Base-by-base conservation (phyloP, 768 basidiomycete species). In the Hortiboletus campestris region DNA sequence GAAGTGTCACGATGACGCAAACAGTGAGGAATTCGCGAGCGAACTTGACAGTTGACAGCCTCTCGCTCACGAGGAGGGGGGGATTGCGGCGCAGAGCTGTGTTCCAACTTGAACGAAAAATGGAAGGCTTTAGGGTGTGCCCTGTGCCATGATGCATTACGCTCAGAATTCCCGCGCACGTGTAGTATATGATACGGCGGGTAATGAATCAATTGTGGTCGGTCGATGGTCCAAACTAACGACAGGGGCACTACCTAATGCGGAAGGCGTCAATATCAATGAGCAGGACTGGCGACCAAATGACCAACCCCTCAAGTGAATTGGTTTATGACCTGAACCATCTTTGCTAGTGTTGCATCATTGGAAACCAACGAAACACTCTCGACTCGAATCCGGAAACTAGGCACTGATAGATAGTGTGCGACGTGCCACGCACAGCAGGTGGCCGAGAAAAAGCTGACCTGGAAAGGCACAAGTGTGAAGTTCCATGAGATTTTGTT, bases 21-120 rank as follows among this genome's bases (percentile, higher is more conserved):
- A 36, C 29, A n/a, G 49, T n/a, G 58, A 47, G 51, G 53, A 53
- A 40, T 52, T 44, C 32, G 25, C 17, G 29, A 57, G 48, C n/a
- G 44, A 56, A 41, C 41, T 29, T 44, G 50, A 48, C 39, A 46
- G 32, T 25, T 19, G 46, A 43, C 47, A 43, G 17, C 17, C 46
- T 22, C 45, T 42, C 32, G 31, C 14, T 29, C 28, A 28, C 42
- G 31, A 44, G 31, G 46, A 44, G 20, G 31, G 39, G 35, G n/a
- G n/a, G 25, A 25, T 9, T 41, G 25, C 20, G 28, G 6, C 45
- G 13, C 32, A 56, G 32, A 13, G 32, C 32, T 34, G 35, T 44
- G 48, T 25, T 12, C 28, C 17, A 19, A 31, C 9, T 38, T 31
- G 38, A 22, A 42, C 42, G 47, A 16, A 38, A 46, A 28, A 12